A percentile compares a stretch with the other conserved stretches of the same genome.
Evolutionary conservation across 371 early-diverging fungal genomes (phyloP).

Genomic region (Nematocida sp.): DNA sequence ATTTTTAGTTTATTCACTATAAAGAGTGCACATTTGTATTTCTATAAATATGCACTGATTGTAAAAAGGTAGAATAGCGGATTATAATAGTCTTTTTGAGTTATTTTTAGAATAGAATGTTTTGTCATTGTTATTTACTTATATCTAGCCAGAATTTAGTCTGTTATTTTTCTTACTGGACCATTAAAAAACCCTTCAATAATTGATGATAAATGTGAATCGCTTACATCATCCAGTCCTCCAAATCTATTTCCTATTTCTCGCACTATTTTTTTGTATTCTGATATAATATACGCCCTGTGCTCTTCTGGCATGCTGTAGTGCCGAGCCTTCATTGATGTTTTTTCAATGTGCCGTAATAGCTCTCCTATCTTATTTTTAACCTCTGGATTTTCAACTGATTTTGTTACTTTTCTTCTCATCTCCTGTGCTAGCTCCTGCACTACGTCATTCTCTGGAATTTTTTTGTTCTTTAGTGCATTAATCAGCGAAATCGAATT

Average conservation of each 20-base stretch:
- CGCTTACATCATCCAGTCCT: conserved; percentile 44
- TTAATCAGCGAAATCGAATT: conserved; percentile 8
- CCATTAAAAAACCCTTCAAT: conserved; percentile 26
- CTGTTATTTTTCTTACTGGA: neutral
- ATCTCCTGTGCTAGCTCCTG: conserved; percentile 33
- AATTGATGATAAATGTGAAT: conserved; percentile 26
- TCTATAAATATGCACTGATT: too few species aligned
- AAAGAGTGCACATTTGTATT: too few species aligned
- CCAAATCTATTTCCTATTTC: conserved; percentile 21
- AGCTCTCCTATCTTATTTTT: conserved; percentile 18
- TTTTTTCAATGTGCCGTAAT: conserved; percentile 4
- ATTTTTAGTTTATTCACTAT: too few species aligned
- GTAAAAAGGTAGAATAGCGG: too few species aligned
- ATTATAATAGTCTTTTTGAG: too few species aligned
- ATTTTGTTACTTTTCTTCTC: conserved; percentile 4
- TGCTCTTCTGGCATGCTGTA: conserved; percentile 2
- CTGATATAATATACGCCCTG: neutral
- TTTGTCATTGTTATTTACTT: too few species aligned
- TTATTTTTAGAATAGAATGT: too few species aligned
- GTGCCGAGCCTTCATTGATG: neutral
- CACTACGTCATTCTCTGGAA: neutral
- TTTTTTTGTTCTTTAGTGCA: neutral
- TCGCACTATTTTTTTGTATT: conserved; percentile 32
- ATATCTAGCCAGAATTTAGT: neutral
- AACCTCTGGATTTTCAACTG: neutral